A percentile compares a stretch with the other conserved stretches of the same genome.
Conservation (phyloP, 2,329 filamentous ascomycete genomes). For the Stagonosporopsis chrysanthemi region DNA sequence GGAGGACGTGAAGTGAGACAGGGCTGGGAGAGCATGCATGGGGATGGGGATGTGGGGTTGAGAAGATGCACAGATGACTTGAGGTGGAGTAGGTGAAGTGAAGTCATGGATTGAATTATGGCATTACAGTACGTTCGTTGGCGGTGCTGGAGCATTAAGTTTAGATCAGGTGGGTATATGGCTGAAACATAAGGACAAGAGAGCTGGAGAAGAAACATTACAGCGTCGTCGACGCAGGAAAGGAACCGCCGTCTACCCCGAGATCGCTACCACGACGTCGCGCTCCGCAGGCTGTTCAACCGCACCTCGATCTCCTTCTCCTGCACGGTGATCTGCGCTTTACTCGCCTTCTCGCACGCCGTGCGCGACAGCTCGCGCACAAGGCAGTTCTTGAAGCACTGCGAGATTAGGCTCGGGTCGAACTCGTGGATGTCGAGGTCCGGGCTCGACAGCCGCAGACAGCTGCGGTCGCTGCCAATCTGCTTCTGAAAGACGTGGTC, state of each 20-base stretch:
- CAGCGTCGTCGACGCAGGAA: neutral
- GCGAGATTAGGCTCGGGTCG: constrained; percentile 38
- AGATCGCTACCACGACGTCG: constrained; percentile 13
- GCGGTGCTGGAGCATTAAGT: constrained; percentile 6
- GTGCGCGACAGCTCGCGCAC: constrained; percentile 40
- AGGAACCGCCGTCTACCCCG: neutral
- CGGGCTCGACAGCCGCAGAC: constrained; percentile 33
- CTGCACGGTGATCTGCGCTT: constrained; percentile 24
- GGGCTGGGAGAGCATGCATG: too few species aligned
- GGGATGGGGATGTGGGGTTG: too few species aligned
- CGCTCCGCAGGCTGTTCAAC: constrained; percentile 11
- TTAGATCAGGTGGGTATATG: constrained; percentile 10
- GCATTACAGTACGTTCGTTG: constrained; percentile 1
- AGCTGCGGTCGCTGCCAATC: constrained; percentile 43
- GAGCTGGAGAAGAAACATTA: neutral
- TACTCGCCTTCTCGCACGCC: constrained; percentile 17
- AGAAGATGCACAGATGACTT: too few species aligned
- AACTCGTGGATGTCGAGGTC: constrained; percentile 27
- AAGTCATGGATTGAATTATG: neutral
- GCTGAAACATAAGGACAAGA: neutral
- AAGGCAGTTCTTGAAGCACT: constrained; percentile 44
- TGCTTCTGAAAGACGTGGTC: constrained; percentile 47
- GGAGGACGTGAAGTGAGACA: too few species aligned
- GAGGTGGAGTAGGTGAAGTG: too few species aligned
- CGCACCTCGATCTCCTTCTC: constrained; percentile 21